phyloP scores from a whole-genome alignment of 805 yeast genomes.

The Zygosaccharomyces rouxii region DNA sequence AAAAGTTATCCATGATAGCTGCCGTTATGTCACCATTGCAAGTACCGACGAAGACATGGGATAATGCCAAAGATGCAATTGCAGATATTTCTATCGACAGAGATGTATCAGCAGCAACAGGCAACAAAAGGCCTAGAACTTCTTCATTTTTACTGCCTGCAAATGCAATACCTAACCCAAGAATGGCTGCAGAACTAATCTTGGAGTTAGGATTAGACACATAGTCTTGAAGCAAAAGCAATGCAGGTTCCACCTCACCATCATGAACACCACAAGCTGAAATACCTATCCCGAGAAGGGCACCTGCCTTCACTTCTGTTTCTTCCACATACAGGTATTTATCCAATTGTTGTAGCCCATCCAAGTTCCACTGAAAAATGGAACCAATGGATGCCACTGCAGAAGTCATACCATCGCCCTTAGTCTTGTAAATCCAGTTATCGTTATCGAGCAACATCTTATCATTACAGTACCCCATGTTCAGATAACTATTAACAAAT shows the following conservation, averaged over 20 bases:
- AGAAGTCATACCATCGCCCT: conserved; percentile 85
- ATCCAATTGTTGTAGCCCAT: conserved; percentile 86
- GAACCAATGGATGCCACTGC: conserved; percentile 91
- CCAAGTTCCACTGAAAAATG: conserved; percentile 87
- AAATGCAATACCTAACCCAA: conserved; percentile 90
- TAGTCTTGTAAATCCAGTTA: conserved; percentile 87
- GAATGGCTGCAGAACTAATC: conserved; percentile 74
- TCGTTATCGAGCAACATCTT: conserved; percentile 74
- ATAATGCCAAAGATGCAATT: conserved; percentile 84
- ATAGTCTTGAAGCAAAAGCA: conserved; percentile 79
- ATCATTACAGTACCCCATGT: conserved; percentile 87
- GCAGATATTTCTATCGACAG: conserved; percentile 74
- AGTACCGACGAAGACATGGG: conserved; percentile 93
- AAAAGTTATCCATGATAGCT: conserved; percentile 81
- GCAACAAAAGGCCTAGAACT: conserved; percentile 68
- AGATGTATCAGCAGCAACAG: conserved; percentile 74
- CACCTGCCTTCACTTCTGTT: conserved; percentile 91
- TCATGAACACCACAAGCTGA: conserved; percentile 91
- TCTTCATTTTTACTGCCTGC: conserved; percentile 91
- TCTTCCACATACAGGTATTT: conserved; percentile 82
- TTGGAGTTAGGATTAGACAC: conserved; percentile 59
- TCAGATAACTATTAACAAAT: conserved; percentile 89
- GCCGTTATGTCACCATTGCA: conserved; percentile 92
- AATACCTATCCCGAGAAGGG: conserved; percentile 90
- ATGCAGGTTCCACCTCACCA: conserved; percentile 83